Conservation (phyloP, 225 moss, liverwort and hornwort genomes). For the Takakia lepidozioides region DNA sequence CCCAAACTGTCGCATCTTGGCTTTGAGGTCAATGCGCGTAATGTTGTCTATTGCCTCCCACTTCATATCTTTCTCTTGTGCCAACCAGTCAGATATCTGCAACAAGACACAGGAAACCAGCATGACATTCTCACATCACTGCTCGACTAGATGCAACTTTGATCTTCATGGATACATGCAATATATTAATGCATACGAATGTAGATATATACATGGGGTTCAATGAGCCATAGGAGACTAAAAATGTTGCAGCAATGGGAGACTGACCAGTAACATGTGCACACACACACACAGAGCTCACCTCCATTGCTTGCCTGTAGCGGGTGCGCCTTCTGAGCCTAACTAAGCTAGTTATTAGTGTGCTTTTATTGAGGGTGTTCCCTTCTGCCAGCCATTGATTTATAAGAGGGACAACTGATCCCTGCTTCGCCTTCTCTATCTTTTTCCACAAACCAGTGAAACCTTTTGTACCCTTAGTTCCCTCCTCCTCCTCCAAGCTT, state of each 20-base stretch:
- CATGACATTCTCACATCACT: neutral
- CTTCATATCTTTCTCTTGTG: conserved; percentile 1
- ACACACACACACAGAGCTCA: neutral
- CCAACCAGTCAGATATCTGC: conserved; percentile 12
- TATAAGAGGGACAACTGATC: conserved; percentile 3
- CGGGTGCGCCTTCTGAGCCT: conserved; percentile 8
- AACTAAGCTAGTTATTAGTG: neutral
- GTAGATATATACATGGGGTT: neutral
- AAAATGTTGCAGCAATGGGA: neutral
- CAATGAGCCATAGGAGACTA: neutral
- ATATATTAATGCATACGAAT: neutral
- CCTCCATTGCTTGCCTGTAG: conserved; percentile 10
- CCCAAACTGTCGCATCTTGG: conserved; percentile 4
- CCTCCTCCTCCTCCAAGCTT: neutral
- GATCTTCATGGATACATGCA: neutral
- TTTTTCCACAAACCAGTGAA: conserved; percentile 3
- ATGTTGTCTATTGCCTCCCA: conserved; percentile 1
- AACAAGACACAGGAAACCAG: neutral
- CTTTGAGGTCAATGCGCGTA: conserved; percentile 6
- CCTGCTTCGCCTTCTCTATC: conserved; percentile 6
- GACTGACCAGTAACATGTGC: neutral
- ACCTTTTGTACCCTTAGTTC: neutral
- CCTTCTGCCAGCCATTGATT: conserved; percentile 6
- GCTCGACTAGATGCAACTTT: neutral
- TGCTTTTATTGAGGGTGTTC: conserved; percentile 1